Evolutionary conservation across 345 rosid species (phyloP).

Genomic region (Balakata baccata): DNA sequence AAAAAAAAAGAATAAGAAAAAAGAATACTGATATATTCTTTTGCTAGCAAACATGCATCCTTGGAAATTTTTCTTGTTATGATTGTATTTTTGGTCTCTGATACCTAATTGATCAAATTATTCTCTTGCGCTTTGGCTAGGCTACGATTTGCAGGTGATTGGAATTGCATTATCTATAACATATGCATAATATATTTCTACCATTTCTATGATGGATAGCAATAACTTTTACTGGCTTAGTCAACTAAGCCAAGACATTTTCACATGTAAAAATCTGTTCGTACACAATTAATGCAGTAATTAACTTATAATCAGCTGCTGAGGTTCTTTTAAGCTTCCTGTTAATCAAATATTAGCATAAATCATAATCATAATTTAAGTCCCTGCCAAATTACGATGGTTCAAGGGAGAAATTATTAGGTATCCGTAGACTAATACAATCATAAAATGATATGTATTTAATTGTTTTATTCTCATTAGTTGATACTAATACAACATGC

Average conservation of each 20-base stretch:
- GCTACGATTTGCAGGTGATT: not conserved
- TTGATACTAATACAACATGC: no score
- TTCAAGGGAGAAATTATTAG: no score
- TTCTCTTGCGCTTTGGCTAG: not conserved
- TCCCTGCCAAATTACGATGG: slow-evolving; percentile 15
- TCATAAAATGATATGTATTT: no score
- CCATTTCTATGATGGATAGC: slow-evolving; percentile 14
- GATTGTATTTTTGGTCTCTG: not conserved
- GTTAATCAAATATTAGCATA: slow-evolving; percentile 4
- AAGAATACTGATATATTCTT: no score
- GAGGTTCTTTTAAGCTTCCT: slow-evolving; percentile 21
- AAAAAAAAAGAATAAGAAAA: no score
- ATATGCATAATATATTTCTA: not conserved
- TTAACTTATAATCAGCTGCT: not conserved
- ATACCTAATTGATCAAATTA: not conserved
- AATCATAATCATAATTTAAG: not conserved
- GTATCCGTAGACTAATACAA: slow-evolving; percentile 13
- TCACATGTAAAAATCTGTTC: slow-evolving; percentile 9
- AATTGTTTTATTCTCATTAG: no score
- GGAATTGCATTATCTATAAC: not conserved
- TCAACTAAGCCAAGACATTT: slow-evolving; percentile 16
- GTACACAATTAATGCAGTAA: slow-evolving; percentile 7
- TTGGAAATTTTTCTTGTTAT: not conserved
- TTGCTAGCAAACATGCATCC: no score
- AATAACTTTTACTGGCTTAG: slow-evolving; percentile 25